Percentiles rank a stretch among this genome's conserved stretches.
Evolutionary conservation across 108 stramenopile species (phyloP).

Genomic region (Mediolabrus comicus): DNA sequence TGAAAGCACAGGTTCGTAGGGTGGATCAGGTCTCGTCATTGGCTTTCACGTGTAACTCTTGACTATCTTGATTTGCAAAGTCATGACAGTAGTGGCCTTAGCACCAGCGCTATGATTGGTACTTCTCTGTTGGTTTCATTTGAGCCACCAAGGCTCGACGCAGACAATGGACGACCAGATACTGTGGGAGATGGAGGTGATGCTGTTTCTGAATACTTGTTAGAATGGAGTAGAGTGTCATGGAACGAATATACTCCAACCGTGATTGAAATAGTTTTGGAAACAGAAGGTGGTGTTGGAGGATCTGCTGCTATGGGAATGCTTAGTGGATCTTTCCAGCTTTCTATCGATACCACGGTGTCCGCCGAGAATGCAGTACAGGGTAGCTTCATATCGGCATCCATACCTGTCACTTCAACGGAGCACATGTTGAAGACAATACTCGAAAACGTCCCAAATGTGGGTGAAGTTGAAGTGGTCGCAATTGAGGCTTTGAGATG

Average conservation of each 20-base stretch:
- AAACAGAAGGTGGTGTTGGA: constrained; percentile 22
- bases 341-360: constrained; percentile 26
- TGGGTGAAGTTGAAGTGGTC: constrained; percentile 74
- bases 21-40: too few relatives aligned
- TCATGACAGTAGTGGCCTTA: constrained; percentile 1
- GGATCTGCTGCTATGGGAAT: constrained; percentile 31
- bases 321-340: constrained; percentile 37
- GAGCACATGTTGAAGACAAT: constrained; percentile 50
- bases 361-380: constrained; percentile 15
- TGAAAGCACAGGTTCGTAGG: too few relatives aligned
- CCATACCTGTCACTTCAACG: constrained; percentile 41
- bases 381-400: constrained; percentile 34
- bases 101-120: constrained; percentile 33
- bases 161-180: constrained; percentile 41
- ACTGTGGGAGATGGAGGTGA: constrained; percentile 57
- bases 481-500: constrained; percentile 36
- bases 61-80: constrained; percentile 16
- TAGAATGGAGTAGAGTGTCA: constrained; percentile 54
- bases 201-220: constrained; percentile 46
- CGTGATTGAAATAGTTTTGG: constrained; percentile 36
- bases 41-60: constrained; percentile 24
- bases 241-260: constrained; percentile 40
- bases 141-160: constrained; percentile 45
- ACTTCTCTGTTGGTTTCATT: constrained; percentile 52
- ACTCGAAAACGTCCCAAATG: constrained; percentile 72